phyloP scores from a whole-genome alignment of 2,329 filamentous ascomycete species.

The Phoma herbarum region DNA sequence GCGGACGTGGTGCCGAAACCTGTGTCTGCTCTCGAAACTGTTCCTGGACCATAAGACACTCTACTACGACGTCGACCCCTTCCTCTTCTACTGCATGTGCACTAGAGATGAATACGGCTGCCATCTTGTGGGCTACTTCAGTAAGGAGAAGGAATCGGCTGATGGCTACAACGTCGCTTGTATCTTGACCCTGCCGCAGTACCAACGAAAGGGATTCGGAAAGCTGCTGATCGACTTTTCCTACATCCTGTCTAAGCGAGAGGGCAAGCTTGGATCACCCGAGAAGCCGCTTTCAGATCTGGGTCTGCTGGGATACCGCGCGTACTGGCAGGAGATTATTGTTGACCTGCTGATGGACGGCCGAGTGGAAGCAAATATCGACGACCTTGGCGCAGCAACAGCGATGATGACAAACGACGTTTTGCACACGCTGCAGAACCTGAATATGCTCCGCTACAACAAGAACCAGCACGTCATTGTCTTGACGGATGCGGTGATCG shows the following conservation, averaged over 20 bases:
- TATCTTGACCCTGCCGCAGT: slow-evolving; percentile 95
- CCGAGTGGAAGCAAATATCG: slow-evolving; percentile 80
- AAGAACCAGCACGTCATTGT: slow-evolving; percentile 98
- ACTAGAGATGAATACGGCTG: slow-evolving; percentile 87
- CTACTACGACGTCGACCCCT: slow-evolving; percentile 99
- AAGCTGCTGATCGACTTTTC: slow-evolving; percentile 95
- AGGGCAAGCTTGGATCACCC: slow-evolving; percentile 92
- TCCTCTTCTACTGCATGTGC: slow-evolving; percentile 98
- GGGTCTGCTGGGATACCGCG: slow-evolving; percentile 90
- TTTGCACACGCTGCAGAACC: slow-evolving; percentile 89
- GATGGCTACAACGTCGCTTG: slow-evolving; percentile 98
- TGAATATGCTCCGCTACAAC: slow-evolving; percentile 95
- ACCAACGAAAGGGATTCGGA: slow-evolving; percentile 93
- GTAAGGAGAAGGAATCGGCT: slow-evolving; percentile 96
- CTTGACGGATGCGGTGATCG: slow-evolving; percentile 81
- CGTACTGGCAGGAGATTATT: slow-evolving; percentile 97
- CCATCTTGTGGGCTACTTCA: slow-evolving; percentile 99
- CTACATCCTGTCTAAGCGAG: slow-evolving; percentile 94
- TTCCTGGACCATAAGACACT: slow-evolving; percentile 98
- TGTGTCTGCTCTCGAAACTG: slow-evolving; percentile 93
- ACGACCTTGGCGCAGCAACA: slow-evolving; percentile 78
- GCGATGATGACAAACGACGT: slow-evolving; percentile 99
- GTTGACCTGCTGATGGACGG: slow-evolving; percentile 79
- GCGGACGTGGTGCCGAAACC: slow-evolving; percentile 93
- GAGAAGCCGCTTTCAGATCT: slow-evolving; percentile 97